phyloP scores from a whole-genome alignment of 2,329 filamentous ascomycete genomes.

The Acephala macrosclerotiorum region DNA sequence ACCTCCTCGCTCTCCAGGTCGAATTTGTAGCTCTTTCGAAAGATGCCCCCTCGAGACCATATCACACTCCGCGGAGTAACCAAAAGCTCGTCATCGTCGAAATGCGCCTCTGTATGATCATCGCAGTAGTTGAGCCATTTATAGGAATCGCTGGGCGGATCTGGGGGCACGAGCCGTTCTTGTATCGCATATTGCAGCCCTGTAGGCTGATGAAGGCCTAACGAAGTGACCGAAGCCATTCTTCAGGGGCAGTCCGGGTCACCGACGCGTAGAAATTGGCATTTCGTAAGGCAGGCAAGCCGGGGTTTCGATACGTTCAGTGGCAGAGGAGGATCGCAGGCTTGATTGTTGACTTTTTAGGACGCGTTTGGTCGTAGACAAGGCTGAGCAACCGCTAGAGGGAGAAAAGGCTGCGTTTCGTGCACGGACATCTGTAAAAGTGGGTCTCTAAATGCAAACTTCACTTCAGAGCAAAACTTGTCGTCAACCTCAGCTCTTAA shows the following conservation, averaged over 20 bases:
- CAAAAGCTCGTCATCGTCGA: constrained; percentile 45
- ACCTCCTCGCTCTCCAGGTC: constrained; percentile 86
- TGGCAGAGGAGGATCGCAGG: neutral
- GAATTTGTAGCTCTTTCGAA: constrained; percentile 87
- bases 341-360: constrained; percentile 3
- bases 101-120: constrained; percentile 45
- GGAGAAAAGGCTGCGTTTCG: constrained; percentile 27
- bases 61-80: constrained; percentile 51
- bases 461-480: no score
- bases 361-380: constrained; percentile 4
- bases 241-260: constrained; percentile 29
- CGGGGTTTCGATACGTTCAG: neutral
- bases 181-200: constrained; percentile 83
- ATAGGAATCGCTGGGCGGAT: constrained; percentile 73
- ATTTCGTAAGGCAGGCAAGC: constrained; percentile 19
- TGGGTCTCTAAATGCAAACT: neutral
- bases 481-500: neutral
- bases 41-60: constrained; percentile 86
- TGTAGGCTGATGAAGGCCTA: constrained; percentile 89
- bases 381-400: constrained; percentile 16
- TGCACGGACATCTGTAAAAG: neutral
- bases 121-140: constrained; percentile 73
- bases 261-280: constrained; percentile 27
- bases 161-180: constrained; percentile 76
- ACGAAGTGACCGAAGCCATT: constrained; percentile 91